A percentile compares a stretch with the other conserved stretches of the same genome.
phyloP scores from a whole-genome alignment of 2,329 filamentous ascomycete species.

The Cryoendolithus antarcticus region DNA sequence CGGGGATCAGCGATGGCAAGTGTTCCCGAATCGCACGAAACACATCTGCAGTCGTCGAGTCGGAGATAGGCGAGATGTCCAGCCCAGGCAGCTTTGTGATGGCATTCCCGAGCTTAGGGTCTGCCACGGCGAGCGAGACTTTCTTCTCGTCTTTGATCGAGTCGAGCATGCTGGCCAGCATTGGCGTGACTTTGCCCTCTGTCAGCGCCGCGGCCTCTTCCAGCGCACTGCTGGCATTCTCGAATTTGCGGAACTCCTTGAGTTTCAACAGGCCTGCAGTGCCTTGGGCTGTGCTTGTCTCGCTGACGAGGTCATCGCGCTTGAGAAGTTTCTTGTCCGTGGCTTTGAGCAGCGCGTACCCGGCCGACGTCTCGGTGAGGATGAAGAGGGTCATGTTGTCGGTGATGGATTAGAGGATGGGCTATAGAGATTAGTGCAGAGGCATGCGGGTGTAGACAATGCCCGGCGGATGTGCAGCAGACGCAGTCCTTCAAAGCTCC shows the following conservation, averaged over 20 bases:
- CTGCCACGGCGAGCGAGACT: slow-evolving; percentile 82
- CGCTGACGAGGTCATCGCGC: slow-evolving; percentile 63
- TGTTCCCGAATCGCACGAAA: slow-evolving; percentile 92
- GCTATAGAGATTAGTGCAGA: too few species aligned
- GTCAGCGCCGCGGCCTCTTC: slow-evolving; percentile 81
- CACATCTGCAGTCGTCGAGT: slow-evolving; percentile 72
- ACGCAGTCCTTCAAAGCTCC: too few species aligned
- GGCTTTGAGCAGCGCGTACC: slow-evolving; percentile 96
- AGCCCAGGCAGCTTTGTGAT: slow-evolving; percentile 87
- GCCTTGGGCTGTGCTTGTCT: slow-evolving; percentile 69
- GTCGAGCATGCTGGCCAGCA: slow-evolving; percentile 70
- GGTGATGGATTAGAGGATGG: neutral
- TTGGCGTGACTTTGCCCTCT: slow-evolving; percentile 88
- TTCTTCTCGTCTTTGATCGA: slow-evolving; percentile 97
- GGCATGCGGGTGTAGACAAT: too few species aligned
- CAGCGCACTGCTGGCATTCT: slow-evolving; percentile 78
- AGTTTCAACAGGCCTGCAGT: slow-evolving; percentile 85
- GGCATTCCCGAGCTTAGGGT: slow-evolving; percentile 78
- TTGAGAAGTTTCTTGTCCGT: slow-evolving; percentile 97
- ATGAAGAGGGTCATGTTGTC: slow-evolving; percentile 52
- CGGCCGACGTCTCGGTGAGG: slow-evolving; percentile 86
- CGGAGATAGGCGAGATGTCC: slow-evolving; percentile 71
- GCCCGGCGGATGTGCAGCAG: too few species aligned
- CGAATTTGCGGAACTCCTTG: slow-evolving; percentile 96
- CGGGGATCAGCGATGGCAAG: slow-evolving; percentile 79